Percentiles rank a stretch among this genome's conserved stretches.
phyloP scores from a whole-genome alignment of 306 rosid species.

The Cucumis melo region DNA sequence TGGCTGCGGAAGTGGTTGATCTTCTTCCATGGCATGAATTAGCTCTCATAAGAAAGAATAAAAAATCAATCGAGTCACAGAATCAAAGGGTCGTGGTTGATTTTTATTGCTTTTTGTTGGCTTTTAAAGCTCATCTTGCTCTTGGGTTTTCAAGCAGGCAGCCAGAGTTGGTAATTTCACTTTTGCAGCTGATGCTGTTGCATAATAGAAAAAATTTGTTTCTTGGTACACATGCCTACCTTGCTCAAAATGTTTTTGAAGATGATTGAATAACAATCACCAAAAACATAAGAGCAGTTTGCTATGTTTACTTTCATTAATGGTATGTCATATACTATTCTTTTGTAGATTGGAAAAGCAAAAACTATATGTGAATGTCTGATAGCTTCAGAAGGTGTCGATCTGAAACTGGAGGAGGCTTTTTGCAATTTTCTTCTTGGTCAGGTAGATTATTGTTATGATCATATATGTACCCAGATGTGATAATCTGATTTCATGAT shows the following conservation, averaged over 20 bases:
- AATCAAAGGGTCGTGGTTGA: slow-evolving; percentile 79
- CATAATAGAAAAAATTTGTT: neutral
- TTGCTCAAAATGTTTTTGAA: neutral
- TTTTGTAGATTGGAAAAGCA: slow-evolving; percentile 58
- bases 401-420: slow-evolving; percentile 80
- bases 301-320: neutral
- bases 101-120: slow-evolving; percentile 62
- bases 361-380: slow-evolving; percentile 77
- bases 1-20: slow-evolving; percentile 75
- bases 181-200: slow-evolving; percentile 16
- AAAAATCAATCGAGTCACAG: slow-evolving; percentile 87
- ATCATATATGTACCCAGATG: slow-evolving; percentile 2
- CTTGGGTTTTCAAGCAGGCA: slow-evolving; percentile 82
- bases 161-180: slow-evolving; percentile 53
- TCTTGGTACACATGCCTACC: neutral
- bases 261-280: neutral
- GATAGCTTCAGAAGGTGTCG: slow-evolving; percentile 62
- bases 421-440: slow-evolving; percentile 76
- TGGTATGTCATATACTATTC: slow-evolving; percentile 2
- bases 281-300: neutral
- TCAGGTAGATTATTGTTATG: slow-evolving; percentile 34
- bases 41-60: slow-evolving; percentile 68
- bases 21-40: slow-evolving; percentile 88
- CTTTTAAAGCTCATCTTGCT: slow-evolving; percentile 68
- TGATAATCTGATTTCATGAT: slow-evolving; percentile 6